Evolutionary conservation across 208 protist species (phyloP).

Genomic region (Trypanosoma lewisi): DNA sequence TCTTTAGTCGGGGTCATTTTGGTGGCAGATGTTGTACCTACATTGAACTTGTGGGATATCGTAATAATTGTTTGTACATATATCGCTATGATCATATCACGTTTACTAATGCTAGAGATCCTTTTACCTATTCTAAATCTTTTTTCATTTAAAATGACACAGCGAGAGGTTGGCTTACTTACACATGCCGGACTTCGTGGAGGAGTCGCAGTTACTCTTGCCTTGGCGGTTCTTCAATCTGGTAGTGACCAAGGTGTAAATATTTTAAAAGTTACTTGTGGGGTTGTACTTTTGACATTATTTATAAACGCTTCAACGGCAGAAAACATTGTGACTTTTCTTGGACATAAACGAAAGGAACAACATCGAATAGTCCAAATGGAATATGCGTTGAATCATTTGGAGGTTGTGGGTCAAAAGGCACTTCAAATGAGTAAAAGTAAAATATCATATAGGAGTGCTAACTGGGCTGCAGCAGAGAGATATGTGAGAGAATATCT

Average conservation of each 20-base stretch:
- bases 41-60: conserved; percentile 48
- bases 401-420: conserved; percentile 36
- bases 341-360: conserved; percentile 64
- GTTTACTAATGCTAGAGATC: conserved; percentile 63
- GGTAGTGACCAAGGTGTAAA: conserved; percentile 46
- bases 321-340: conserved; percentile 34
- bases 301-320: conserved; percentile 75
- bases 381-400: conserved; percentile 51
- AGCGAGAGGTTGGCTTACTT: conserved; percentile 53
- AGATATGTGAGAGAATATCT: conserved; percentile 44
- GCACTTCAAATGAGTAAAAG: conserved; percentile 55
- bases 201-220: conserved; percentile 76
- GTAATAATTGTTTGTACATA: conserved; percentile 63
- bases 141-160: conserved; percentile 54
- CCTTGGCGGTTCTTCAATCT: conserved; percentile 60
- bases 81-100: conserved; percentile 53
- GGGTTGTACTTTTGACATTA: conserved; percentile 72
- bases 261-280: conserved; percentile 72
- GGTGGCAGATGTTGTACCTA: conserved; percentile 61
- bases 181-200: conserved; percentile 77
- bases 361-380: conserved; percentile 60
- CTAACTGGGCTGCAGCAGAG: conserved; percentile 70
- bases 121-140: conserved; percentile 70
- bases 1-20: conserved; percentile 85
- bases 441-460: conserved; percentile 64